Conservation (phyloP, 2,329 filamentous ascomycete species). For the Elsinoe ampelina region DNA sequence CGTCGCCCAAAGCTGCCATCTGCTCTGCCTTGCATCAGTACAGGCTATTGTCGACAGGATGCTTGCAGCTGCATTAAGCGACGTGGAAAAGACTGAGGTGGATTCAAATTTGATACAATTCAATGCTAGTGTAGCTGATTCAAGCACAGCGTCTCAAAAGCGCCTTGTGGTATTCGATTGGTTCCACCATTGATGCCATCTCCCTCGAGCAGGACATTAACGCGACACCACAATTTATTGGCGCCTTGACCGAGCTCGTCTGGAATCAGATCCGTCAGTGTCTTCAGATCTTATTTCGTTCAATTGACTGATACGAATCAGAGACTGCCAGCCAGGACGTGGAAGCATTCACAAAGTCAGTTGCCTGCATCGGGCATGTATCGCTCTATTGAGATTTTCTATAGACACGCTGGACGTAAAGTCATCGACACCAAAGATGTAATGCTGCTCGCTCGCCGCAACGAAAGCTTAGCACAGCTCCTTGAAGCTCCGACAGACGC, state of each 20-base stretch:
- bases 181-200: slow-evolving; percentile 82
- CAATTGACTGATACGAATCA: neutral
- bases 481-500: slow-evolving; percentile 43
- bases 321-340: slow-evolving; percentile 41
- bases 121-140: neutral
- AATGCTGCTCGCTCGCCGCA: slow-evolving; percentile 73
- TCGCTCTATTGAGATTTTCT: neutral
- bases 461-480: slow-evolving; percentile 71
- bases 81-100: slow-evolving; percentile 8
- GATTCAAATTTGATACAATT: neutral
- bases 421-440: slow-evolving; percentile 82
- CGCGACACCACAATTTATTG: slow-evolving; percentile 52
- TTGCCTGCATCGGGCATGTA: neutral
- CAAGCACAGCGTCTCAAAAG: slow-evolving; percentile 63
- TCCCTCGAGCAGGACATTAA: slow-evolving; percentile 65
- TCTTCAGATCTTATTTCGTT: neutral
- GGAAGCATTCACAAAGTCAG: slow-evolving; percentile 51
- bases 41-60: neutral
- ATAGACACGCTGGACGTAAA: slow-evolving; percentile 68
- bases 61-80: slow-evolving; percentile 5
- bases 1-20: neutral
- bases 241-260: slow-evolving; percentile 69
- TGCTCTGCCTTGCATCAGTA: no score
- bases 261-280: slow-evolving; percentile 72
- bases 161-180: slow-evolving; percentile 73